Evolutionary conservation across 1,284 basidiomycete genomes (phyloP), one percentile per base, ranked within the genome.

Genomic region (Apiotrichum porosum): DNA sequence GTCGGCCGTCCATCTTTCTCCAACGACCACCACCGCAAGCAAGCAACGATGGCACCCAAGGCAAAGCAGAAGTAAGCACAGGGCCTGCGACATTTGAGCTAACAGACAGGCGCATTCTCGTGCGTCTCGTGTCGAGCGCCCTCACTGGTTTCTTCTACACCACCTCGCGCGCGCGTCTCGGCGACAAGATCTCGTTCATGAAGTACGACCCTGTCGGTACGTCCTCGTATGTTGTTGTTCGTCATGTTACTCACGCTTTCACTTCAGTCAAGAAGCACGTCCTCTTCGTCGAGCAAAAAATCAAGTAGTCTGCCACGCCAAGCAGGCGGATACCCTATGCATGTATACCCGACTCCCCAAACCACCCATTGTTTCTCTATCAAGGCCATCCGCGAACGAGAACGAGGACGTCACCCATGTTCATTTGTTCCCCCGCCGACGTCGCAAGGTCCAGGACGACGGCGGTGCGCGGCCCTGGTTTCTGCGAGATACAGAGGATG

Each of bases 121-220:
- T 92, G 44, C 84, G 87, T 42, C 78, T 93, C 58, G 83, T 92
- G 47, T 92, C 88, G 14, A 89, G 88, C 2, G 89, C 89, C 2
- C 84, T 88, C 69, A 91, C 88, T 1, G 89, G 89, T 15, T 90
- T 81, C 75, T 91, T 91, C 72, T 93, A 92, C 74, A 88, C 87
- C 10, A 86, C 85, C 4, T 80, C 83, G 57, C 79, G 88, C 19
- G 73, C 84, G 40, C 79, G 89, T 26, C 71, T 81, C 61, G 83
- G 81, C 4, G 81, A 85, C 19, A 84, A 80, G 69, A 75, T 93
- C 48, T 81, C 85, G 30, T 83, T 85, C 31, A 85, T 92, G 61
- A 92, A 93, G 73, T 93, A 91, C 71, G 89, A 93, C 65, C 88
- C 88, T 2, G 76, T 77, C 70, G 87, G 89, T 89, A 66, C 56